Evolutionary conservation across 2,329 filamentous ascomycete genomes (phyloP).

Genomic region (Chaetomiaceae sp.): DNA sequence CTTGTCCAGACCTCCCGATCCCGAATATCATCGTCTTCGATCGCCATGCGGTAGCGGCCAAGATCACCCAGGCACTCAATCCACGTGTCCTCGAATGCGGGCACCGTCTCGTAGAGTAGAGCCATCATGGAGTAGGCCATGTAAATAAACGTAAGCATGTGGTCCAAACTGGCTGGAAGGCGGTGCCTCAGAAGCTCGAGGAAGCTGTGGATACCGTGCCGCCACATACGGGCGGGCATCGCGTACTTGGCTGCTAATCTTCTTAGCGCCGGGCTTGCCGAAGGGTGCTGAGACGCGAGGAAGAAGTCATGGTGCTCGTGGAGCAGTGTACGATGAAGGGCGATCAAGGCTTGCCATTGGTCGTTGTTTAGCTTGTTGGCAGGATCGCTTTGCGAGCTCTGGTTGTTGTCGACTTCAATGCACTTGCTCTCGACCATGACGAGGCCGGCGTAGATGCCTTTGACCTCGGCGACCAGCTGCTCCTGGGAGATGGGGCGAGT

Average conservation of each 20-base stretch:
- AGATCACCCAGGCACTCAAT: constrained; percentile 89
- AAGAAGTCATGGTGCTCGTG: constrained; percentile 87
- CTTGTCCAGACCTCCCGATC: constrained; percentile 78
- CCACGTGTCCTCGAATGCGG: constrained; percentile 82
- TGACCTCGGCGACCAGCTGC: constrained; percentile 75
- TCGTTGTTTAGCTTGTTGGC: constrained; percentile 52
- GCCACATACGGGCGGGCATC: constrained; percentile 94
- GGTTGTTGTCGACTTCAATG: constrained; percentile 71
- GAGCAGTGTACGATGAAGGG: constrained; percentile 72
- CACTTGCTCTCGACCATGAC: constrained; percentile 86
- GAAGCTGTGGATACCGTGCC: constrained; percentile 83
- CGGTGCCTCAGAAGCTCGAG: constrained; percentile 71
- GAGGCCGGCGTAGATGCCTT: constrained; percentile 76
- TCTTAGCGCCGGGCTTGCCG: constrained; percentile 62
- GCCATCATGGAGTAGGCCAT: constrained; percentile 88
- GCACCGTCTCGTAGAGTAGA: constrained; percentile 78
- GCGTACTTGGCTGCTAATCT: constrained; percentile 73
- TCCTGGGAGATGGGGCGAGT: constrained; percentile 70
- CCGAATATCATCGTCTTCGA: constrained; percentile 73
- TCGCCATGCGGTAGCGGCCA: constrained; percentile 77
- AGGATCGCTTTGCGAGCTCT: constrained; percentile 43
- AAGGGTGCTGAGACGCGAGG: constrained; percentile 79
- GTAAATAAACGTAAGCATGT: constrained; percentile 90
- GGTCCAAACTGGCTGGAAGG: constrained; percentile 72
- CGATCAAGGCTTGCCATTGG: constrained; percentile 81